Base-by-base conservation (phyloP, 805 yeast genomes). In the Komagataella phaffii region DNA sequence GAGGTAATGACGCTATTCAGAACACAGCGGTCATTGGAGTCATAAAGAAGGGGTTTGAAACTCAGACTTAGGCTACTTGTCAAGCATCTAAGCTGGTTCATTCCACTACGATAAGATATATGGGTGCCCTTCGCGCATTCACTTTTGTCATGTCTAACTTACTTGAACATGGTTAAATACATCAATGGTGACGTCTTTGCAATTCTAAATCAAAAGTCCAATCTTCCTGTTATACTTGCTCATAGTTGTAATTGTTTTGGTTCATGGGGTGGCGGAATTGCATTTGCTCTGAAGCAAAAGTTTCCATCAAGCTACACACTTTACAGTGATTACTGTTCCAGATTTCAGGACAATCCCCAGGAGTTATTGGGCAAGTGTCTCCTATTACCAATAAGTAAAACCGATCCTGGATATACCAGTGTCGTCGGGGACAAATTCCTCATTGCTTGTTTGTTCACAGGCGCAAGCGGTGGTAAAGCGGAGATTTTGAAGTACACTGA, bases 1-100 rank as follows among this genome's bases (percentile, higher is more conserved):
- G 99, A 7, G 97, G 98, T 2, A 86, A 82, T 61, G 96, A 90
- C 54, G 85, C 83, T 64, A 77, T 93, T 36, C 97, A 91, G 62
- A 78, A 88, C 47, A 85, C 93, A 60, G 97, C 96, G 1, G 81
- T 86, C 51, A 83, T 93, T 52, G 96, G 96, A 0, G 88, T 83
- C 6, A 80, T 93, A 40, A 90, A 89, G 64, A 68, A 68, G 14
- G 83, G 87, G 0, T 65, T 83, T 67, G 85, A 80, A 56, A 53
- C 65, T 49, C 72, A 73, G 57, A 69, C 62, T 3, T 57, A 19
- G 14, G 12, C 8, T 3, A 6, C 17, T 44, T 4, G 17, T 17
- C 17, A 17, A 17, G 17, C 17, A 17, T 1, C 23, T 21, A 44
- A 14, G 46, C 7, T 6, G 14, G 12, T 12, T 10, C 6, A 5